These are phyloP conservation scores for Fraxinus velutina DNA, from an alignment of 305 asterid species.

Conservation along the genomic window DNA sequence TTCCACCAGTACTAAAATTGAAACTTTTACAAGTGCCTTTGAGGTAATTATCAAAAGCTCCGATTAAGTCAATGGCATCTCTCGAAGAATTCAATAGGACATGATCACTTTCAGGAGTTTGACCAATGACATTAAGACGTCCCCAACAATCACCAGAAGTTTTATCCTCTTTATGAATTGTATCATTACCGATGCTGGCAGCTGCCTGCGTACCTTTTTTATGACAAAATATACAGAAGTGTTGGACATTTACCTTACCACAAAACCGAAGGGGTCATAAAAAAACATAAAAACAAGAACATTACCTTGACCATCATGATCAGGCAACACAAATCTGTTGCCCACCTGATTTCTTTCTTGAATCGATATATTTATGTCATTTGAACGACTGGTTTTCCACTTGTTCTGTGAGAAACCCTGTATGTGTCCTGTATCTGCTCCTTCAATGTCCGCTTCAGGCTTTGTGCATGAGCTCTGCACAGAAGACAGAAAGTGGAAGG, in stretches of 20 bases:
- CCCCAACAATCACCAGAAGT: slow-evolving; percentile 28
- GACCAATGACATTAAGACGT: slow-evolving; percentile 27
- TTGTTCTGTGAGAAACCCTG: slow-evolving; percentile 29
- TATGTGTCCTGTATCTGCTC: slow-evolving; percentile 33
- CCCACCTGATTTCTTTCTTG: slow-evolving; percentile 35
- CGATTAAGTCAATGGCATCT: slow-evolving; percentile 76
- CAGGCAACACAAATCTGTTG: slow-evolving; percentile 26
- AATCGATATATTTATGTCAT: slow-evolving; percentile 24
- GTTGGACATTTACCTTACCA: slow-evolving; percentile 12
- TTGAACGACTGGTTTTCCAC: slow-evolving; percentile 28
- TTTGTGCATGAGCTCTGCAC: slow-evolving; percentile 82
- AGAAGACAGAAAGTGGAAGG: not conserved
- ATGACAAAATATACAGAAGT: not conserved
- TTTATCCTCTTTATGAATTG: slow-evolving; percentile 30
- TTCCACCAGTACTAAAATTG: slow-evolving; percentile 34
- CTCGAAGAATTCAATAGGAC: slow-evolving; percentile 30
- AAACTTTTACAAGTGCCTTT: slow-evolving; percentile 33
- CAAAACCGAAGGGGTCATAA: not conserved
- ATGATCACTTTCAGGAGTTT: slow-evolving; percentile 28
- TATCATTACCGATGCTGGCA: slow-evolving; percentile 22
- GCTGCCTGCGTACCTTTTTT: slow-evolving; percentile 33
- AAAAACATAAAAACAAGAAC: not conserved
- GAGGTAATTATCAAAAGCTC: slow-evolving; percentile 59
- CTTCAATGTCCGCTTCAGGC: slow-evolving; percentile 56
- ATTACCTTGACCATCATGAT: slow-evolving; percentile 42